Base-by-base conservation (phyloP, 805 yeast species). In the Lipomyces oligophaga region DNA sequence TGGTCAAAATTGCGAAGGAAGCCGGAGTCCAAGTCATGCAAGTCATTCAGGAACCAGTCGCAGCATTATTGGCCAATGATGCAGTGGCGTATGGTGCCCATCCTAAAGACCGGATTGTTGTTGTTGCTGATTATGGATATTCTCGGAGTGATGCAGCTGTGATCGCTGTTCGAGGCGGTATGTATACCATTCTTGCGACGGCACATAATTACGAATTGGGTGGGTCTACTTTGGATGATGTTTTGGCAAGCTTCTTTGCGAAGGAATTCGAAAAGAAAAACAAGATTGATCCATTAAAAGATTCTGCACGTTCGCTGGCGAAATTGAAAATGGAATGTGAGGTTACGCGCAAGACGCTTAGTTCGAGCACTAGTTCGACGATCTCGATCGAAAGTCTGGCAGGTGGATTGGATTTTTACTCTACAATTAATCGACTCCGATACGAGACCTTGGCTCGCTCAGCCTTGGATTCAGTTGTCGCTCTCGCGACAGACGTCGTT, bases 101-200 rank as follows among this genome's bases (percentile, higher is more conserved):
- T 38, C 44, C 61, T 16, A 69, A 78, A 57, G 95, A 87, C 69
- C 83, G 83, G 73, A 68, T 85, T 50, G 81, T 81, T 62, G 94
- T 87, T 40, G 96, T 93, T 58, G 94, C 95, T 45, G 98, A 93
- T 69, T 85, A 93, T 62, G 98, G 98, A 67, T 97, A 96, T 64
- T 76, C 88, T 59, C 79, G 97, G 70, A 82, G 95, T 34, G 97
- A 93, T 65, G 96, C 89, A 53, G 96, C 97, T 49, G 89, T 93
- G 41, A 73, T 93, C 60, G 81, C 97, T 33, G 85, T 83, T 43
- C 81, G 97, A 73, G 96, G 96, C 55, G 98, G 98, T 62, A 78
- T 93, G 58, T 76, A 85, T 70, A 90, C 98, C 45, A 74, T 87
- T 38, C 74, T 93, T 59, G 83, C 95, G 50, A 86, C 96, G 57